phyloP scores from a whole-genome alignment of 768 basidiomycete genomes.

The Leccinum aurantiacum region DNA sequence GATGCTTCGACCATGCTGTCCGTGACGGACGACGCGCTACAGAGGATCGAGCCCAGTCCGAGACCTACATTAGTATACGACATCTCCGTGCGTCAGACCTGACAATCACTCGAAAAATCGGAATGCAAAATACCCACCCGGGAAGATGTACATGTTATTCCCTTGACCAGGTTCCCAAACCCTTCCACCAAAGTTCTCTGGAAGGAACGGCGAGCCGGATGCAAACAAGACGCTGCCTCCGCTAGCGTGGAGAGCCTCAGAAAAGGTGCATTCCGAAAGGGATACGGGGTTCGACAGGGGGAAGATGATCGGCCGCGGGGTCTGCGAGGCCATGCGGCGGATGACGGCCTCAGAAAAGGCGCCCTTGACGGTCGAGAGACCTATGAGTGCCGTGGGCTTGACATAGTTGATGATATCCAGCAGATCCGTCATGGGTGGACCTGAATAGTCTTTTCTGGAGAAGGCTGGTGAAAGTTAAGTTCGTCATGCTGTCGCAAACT shows the following conservation, averaged over 20 bases:
- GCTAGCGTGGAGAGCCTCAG: conserved; percentile 70
- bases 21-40: conserved; percentile 66
- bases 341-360: conserved; percentile 77
- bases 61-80: conserved; percentile 16
- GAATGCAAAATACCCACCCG: conserved; percentile 32
- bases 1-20: conserved; percentile 90
- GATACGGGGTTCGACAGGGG: conserved; percentile 87
- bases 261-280: conserved; percentile 80
- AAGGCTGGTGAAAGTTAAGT: conserved; percentile 53
- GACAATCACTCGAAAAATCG: background rate
- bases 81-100: conserved; percentile 3
- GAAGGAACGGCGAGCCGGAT: conserved; percentile 82
- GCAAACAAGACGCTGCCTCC: conserved; percentile 82
- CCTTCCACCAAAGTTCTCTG: conserved; percentile 53
- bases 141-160: conserved; percentile 92
- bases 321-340: conserved; percentile 73
- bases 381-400: conserved; percentile 85
- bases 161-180: conserved; percentile 81
- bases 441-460: conserved; percentile 75
- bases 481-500: background rate
- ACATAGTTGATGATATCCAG: conserved; percentile 78
- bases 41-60: conserved; percentile 77
- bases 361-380: conserved; percentile 84
- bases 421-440: conserved; percentile 72
- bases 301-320: conserved; percentile 86